Percentiles rank a stretch among this genome's conserved stretches.
Evolutionary conservation across 768 basidiomycete species (phyloP).

Genomic region (Agaricus sinodeliciosus): DNA sequence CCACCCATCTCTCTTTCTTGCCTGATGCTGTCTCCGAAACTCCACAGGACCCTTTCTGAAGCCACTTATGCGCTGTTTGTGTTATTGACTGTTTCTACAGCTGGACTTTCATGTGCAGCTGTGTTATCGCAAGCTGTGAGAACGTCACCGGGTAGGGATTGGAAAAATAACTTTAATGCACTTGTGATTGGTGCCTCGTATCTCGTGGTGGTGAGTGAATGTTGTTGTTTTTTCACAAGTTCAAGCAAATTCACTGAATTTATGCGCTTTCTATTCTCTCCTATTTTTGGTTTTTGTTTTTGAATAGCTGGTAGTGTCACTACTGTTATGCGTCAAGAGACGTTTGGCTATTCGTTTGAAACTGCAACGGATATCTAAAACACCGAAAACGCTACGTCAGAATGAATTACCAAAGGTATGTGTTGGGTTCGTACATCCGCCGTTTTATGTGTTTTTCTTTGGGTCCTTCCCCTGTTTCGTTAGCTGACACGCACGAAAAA

Average conservation of each 20-base stretch:
- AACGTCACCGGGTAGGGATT: constrained; percentile 46
- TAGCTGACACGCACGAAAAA: background rate
- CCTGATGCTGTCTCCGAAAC: constrained; percentile 34
- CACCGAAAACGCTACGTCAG: constrained; percentile 42
- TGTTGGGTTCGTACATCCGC: background rate
- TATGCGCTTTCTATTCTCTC: too few relatives aligned
- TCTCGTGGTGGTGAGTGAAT: constrained; percentile 49
- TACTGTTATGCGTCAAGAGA: constrained; percentile 62
- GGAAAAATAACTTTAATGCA: constrained; percentile 60
- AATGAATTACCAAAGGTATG: constrained; percentile 56
- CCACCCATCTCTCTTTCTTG: too few relatives aligned
- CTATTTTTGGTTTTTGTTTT: background rate
- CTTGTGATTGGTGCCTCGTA: constrained; percentile 68
- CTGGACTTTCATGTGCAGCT: constrained; percentile 56
- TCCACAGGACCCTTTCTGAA: constrained; percentile 46
- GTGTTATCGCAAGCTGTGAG: constrained; percentile 70
- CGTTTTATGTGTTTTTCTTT: constrained; percentile 1
- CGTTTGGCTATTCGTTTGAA: constrained; percentile 58
- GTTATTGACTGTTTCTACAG: constrained; percentile 42
- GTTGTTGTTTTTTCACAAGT: too few relatives aligned
- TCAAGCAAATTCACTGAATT: too few relatives aligned
- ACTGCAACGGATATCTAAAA: constrained; percentile 63
- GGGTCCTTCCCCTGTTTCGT: background rate
- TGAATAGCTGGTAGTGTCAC: constrained; percentile 45
- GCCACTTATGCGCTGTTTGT: constrained; percentile 47